A percentile compares a stretch with the other conserved stretches of the same genome.
These are phyloP conservation scores for Aspergillus sclerotiicarbonarius DNA, from an alignment of 495 filamentous ascomycete genomes.

Conservation along the genomic window DNA sequence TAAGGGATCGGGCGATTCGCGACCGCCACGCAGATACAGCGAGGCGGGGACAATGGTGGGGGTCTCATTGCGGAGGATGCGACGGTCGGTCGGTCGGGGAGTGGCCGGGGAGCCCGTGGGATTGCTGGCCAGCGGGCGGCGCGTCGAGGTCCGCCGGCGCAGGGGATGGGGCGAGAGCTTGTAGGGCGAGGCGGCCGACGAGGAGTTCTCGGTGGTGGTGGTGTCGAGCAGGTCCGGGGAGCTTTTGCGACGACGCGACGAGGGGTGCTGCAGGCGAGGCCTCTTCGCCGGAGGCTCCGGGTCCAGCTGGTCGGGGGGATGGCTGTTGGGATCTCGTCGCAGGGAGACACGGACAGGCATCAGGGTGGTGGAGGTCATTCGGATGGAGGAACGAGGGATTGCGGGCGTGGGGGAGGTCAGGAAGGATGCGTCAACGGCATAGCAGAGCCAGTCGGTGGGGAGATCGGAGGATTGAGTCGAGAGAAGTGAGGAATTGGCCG, in stretches of 20 bases:
- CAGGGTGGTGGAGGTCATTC: slow-evolving; percentile 18
- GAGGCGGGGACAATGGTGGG: slow-evolving; percentile 9
- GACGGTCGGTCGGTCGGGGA: slow-evolving; percentile 22
- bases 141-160: slow-evolving; percentile 17
- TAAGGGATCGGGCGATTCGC: slow-evolving; percentile 10
- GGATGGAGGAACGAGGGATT: not conserved
- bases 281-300: slow-evolving; percentile 32
- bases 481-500: not conserved
- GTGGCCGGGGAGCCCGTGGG: slow-evolving; percentile 21
- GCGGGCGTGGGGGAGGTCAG: slow-evolving; percentile 1
- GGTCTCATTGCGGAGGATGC: slow-evolving; percentile 22
- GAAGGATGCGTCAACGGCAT: not conserved
- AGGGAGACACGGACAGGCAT: slow-evolving; percentile 42
- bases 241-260: slow-evolving; percentile 33
- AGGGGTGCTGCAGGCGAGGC: slow-evolving; percentile 24
- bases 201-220: slow-evolving; percentile 12
- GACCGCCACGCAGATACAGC: slow-evolving; percentile 3
- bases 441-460: not conserved
- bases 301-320: slow-evolving; percentile 17
- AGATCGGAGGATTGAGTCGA: not conserved
- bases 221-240: slow-evolving; percentile 43
- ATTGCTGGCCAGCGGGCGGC: slow-evolving; percentile 26
- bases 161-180: slow-evolving; percentile 3
- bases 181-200: slow-evolving; percentile 12
- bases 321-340: slow-evolving; percentile 29